Base-by-base conservation (phyloP, 1,284 basidiomycete genomes). In the Ustilago hordei region DNA sequence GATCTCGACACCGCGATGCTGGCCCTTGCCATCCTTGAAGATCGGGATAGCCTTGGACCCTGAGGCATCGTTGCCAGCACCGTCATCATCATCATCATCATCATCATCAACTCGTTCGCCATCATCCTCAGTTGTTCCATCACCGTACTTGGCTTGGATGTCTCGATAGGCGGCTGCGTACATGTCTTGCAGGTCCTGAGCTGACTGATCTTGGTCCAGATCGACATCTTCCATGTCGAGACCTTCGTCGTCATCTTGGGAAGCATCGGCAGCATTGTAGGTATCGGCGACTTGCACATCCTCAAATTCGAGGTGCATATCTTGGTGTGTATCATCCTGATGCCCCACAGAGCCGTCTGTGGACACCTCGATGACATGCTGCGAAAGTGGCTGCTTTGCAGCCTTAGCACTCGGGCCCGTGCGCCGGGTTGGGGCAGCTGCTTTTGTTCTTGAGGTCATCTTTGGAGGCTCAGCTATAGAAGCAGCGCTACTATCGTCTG, bases 141-240 rank as follows among this genome's bases (percentile, higher is more conserved):
- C 70, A 1, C 52, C 67, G 23, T 65, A 62, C 50, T 43, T 77
- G 48, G 67, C 59, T 13, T 69, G 66, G 0, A 72, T 69, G 11
- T 76, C 74, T 17, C 69, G 61, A 53, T 83, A 82, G 2, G 76
- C 73, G 17, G 74, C 79, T 8, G 72, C 70, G 39, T 81, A 77
- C 70, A 77, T 77, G 62, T 77, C 70, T 11, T 73, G 64, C n/a
- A 77, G 57, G 23, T 60, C 63, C 39, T 58, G 48, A 23, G 67
- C 60, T 17, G 75, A 62, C 36, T 52, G 48, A 13, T 74, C 62
- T 36, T 52, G 34, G 7, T 79, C 78, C 12, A 79, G 38, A 2
- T 83, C 80, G 48, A 83, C 82, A 34, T 84, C 71, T 28, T 83
- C 81, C 71, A 79, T 69, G 23, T 79, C 76, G 52, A 76, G 71